Evolutionary conservation across 345 rosid genomes (phyloP), one percentile per base, ranked within the genome.

Genomic region (Sonneratia alba): DNA sequence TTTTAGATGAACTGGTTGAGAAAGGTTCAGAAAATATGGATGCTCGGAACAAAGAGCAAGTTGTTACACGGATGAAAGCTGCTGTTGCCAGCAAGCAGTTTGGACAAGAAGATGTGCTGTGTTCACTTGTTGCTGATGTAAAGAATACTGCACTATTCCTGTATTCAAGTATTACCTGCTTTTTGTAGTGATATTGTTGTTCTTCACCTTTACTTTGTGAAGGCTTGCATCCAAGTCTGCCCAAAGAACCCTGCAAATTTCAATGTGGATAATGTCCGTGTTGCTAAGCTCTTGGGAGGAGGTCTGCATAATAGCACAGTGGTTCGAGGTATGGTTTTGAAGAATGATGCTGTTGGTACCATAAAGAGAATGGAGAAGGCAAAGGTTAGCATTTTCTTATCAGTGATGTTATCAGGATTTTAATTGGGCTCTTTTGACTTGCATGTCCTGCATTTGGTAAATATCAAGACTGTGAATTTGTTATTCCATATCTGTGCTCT

Each of bases 151-250:
- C 13, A 53, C 64, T 21, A 73, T 18, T 37, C 36, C 75, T 73
- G n/a, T 37, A 55, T 36, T 34, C 19, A 68, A 51, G 21, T 57
- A 76, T 59, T 15, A 22, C 67, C 76, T 3, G 18, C 64, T 66
- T 69, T 22, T 62, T 24, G 38, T 47, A 37, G 68, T 45, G 66
- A 4, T 13, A 61, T 7, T 19, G 14, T 72, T 49, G 48, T 57
- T 9, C 48, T 45, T 32, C 48, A 24, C 34, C 67, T 70, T 47
- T 37, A 53, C 73, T 73, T 64, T 51, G 69, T 66, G 9, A 73
- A 92, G 99, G 99, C 99, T 27, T 96, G 98, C 82, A 91, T 89
- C 75, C 96, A 96, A 85, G 99, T 92, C 19, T 92, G 97, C 84
- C 96, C 96, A 36, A 92, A 92, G 82, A 96, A 89, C 76, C 99